phyloP scores from a whole-genome alignment of 2,329 filamentous ascomycete genomes.

The Incumbomyces delicatus region DNA sequence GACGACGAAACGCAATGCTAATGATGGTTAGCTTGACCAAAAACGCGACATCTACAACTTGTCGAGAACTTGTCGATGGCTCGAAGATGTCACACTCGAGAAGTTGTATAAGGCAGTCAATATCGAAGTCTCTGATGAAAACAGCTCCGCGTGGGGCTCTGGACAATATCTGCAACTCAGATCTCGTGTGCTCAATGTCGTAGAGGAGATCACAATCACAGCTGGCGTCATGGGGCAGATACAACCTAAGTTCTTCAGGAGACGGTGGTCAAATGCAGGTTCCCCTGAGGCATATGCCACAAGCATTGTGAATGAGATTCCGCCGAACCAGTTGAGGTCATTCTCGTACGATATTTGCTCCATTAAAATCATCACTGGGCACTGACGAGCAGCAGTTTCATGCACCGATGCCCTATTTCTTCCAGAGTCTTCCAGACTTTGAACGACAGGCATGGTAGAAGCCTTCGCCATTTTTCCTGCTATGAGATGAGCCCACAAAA shows the following conservation, averaged over 20 bases:
- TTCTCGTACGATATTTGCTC: constrained; percentile 2
- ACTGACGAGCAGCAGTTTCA: not conserved
- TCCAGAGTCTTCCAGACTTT: not conserved
- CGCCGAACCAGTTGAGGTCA: constrained; percentile 5
- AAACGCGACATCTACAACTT: constrained; percentile 20
- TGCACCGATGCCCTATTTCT: constrained; percentile 4
- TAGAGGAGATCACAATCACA: constrained; percentile 15
- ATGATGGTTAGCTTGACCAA: constrained; percentile 12
- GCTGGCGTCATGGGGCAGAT: constrained; percentile 11
- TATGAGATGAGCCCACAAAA: constrained; percentile 11
- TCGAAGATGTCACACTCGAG: constrained; percentile 17
- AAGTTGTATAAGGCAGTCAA: constrained; percentile 17
- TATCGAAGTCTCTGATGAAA: constrained; percentile 11
- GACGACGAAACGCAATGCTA: constrained; percentile 2
- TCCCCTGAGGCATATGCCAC: constrained; percentile 9
- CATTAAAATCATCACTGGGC: not conserved
- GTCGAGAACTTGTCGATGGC: constrained; percentile 16
- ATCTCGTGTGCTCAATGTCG: constrained; percentile 13
- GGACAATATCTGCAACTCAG: constrained; percentile 11
- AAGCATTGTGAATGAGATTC: constrained; percentile 13
- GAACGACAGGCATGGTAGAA: constrained; percentile 7
- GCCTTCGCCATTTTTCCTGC: constrained; percentile 14
- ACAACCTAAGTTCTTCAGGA: constrained; percentile 7
- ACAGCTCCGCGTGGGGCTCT: constrained; percentile 2
- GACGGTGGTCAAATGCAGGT: constrained; percentile 8